Base-by-base conservation (phyloP, 768 basidiomycete genomes). In the Boletus subparvulus region DNA sequence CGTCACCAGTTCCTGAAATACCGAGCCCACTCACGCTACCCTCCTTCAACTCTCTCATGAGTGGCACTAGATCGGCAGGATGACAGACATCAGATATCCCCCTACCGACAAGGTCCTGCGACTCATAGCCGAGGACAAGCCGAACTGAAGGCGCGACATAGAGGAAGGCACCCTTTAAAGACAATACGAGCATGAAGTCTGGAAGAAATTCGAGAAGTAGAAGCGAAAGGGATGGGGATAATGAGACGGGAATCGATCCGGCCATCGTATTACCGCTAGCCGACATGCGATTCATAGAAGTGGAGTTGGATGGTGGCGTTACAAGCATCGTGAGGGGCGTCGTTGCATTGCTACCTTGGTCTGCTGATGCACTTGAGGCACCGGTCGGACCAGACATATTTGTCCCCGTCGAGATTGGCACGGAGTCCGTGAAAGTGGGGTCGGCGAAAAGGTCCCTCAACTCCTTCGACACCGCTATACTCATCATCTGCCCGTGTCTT, bases 41-140 rank as follows among this genome's bases (percentile, higher is more conserved):
- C 55, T 92, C 91, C 68, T 97, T 98, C 63, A 97, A 79, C 75
- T 96, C 93, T 43, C 95, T 83, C 82, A 91, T 90, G 60, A 95
- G 82, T 0, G 92, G 92, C 16, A 96, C 88, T 36, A 94, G 80
- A 68, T 99, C 96, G 47, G 90, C 88, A 1, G 88, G 88, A 69
- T 96, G 94, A 58, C 92, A 92, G 58, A 92, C 81, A 65, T 94
- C 92, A 12, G 85, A 77, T 50, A 98, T 80, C 10, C 82, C 80
- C 65, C 82, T 84, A 51, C 92, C 92, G 26, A 92, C 79, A 53
- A 98, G 84, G 55, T 96, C 92, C 33, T 83, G 78, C 3, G 94
- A 86, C 26, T 88, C 84, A 74, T 95, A 97, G 37, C 95, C 95
- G 36, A 98, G 80, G 11, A 94, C 83, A 30, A 82, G 76, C 12